phyloP scores from a whole-genome alignment of 305 asterid genomes.

The Fraxinus paxiana region DNA sequence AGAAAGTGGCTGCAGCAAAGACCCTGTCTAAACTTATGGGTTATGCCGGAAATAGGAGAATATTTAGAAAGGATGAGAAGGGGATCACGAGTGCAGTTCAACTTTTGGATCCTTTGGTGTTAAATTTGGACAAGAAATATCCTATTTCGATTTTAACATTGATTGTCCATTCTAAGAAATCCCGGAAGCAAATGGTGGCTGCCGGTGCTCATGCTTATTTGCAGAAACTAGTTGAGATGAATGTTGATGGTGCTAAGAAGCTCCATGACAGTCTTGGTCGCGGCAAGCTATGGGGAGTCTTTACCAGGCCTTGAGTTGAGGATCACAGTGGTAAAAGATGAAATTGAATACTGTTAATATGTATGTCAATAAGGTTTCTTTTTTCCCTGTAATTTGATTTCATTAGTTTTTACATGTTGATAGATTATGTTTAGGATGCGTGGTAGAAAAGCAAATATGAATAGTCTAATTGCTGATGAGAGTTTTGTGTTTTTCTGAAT shows the following conservation, averaged over 20 bases:
- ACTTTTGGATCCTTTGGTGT: conserved; percentile 49
- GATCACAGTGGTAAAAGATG: background rate
- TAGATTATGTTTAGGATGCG: conserved; percentile 35
- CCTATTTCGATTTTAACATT: conserved; percentile 39
- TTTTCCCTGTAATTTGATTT: conserved; percentile 8
- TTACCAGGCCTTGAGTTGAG: conserved; percentile 37
- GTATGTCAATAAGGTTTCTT: conserved; percentile 31
- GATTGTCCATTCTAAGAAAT: conserved; percentile 58
- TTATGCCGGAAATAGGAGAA: conserved; percentile 51
- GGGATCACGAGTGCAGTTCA: conserved; percentile 51
- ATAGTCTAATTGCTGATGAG: conserved; percentile 32
- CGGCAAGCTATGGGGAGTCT: conserved; percentile 73
- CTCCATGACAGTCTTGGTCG: conserved; percentile 53
- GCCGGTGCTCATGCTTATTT: conserved; percentile 56
- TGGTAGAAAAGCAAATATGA: conserved; percentile 29
- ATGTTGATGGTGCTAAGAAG: conserved; percentile 76
- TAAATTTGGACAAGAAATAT: conserved; percentile 45
- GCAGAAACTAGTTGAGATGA: conserved; percentile 57
- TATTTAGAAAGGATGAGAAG: conserved; percentile 70
- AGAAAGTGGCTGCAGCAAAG: conserved; percentile 63
- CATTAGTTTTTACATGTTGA: conserved; percentile 35
- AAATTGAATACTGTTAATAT: conserved; percentile 15
- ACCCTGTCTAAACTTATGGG: conserved; percentile 46
- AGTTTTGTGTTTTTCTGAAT: conserved; percentile 23
- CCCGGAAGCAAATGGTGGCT: conserved; percentile 62